Percentiles rank a stretch among this genome's conserved stretches.
Evolutionary conservation across 768 basidiomycete species (phyloP).

Genomic region (Mycena haematopus): DNA sequence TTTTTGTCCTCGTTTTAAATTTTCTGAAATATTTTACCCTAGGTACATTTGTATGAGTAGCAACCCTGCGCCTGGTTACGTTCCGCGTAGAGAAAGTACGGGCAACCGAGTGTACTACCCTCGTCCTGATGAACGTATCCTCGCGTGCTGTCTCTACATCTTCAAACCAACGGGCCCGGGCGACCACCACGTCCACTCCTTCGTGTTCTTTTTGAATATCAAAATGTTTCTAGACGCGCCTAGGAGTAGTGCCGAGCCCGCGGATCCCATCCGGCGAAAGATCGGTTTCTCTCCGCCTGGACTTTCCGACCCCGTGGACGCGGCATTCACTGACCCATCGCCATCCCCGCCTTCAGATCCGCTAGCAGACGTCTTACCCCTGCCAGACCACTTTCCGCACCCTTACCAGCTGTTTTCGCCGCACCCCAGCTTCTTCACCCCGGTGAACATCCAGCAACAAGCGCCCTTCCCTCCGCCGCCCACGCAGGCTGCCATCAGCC

Average conservation of each 20-base stretch:
- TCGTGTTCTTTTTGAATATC: constrained; percentile 57
- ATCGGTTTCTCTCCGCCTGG: neutral
- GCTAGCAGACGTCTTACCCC: neutral
- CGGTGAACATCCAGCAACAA: constrained; percentile 22
- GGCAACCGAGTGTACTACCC: constrained; percentile 50
- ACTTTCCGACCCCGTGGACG: neutral
- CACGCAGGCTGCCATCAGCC: constrained; percentile 3
- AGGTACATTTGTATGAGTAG: constrained; percentile 58
- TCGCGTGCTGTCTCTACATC: constrained; percentile 56
- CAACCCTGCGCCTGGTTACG: constrained; percentile 53
- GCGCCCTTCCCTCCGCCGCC: constrained; percentile 17
- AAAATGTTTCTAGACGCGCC: constrained; percentile 43
- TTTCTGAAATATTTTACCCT: neutral
- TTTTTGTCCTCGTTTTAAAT: neutral
- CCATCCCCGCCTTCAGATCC: neutral
- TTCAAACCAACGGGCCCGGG: constrained; percentile 48
- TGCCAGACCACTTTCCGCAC: constrained; percentile 12
- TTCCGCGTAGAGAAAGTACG: constrained; percentile 33
- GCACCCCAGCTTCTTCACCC: constrained; percentile 22
- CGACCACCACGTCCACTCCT: constrained; percentile 49
- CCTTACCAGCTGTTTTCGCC: constrained; percentile 23
- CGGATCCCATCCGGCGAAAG: neutral
- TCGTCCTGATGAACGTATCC: constrained; percentile 53
- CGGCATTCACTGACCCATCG: neutral
- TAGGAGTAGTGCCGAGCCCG: neutral